phyloP scores from a whole-genome alignment of 805 yeast genomes.

The Saccharomycopsis amapae region DNA sequence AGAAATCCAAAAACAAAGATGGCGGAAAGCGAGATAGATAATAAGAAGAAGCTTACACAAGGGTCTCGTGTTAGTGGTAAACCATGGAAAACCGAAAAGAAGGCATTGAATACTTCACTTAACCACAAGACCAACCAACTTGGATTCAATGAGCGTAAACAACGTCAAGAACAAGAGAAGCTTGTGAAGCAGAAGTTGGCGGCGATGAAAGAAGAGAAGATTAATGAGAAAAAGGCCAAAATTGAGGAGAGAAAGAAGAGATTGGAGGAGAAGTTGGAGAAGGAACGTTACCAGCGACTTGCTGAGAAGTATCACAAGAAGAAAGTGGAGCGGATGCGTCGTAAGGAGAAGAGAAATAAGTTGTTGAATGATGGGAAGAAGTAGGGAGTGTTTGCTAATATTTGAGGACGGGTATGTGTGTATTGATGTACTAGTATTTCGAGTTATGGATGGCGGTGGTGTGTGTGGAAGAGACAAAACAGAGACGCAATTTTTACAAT shows the following conservation, averaged over 20 bases:
- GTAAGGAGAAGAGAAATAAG: conserved; percentile 92
- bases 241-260: conserved; percentile 59
- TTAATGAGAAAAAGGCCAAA: conserved; percentile 44
- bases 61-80: conserved; percentile 59
- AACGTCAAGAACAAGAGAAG: conserved; percentile 57
- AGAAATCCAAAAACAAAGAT: no score
- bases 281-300: conserved; percentile 76
- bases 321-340: conserved; percentile 82
- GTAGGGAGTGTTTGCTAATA: neutral
- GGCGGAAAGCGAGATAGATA: neutral
- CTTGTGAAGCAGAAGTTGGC: conserved; percentile 62
- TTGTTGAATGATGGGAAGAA: conserved; percentile 71
- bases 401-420: no score
- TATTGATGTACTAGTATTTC: no score
- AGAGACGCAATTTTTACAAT: no score
- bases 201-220: conserved; percentile 75
- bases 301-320: conserved; percentile 87
- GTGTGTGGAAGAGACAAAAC: no score
- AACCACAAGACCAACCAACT: conserved; percentile 44
- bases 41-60: conserved; percentile 24
- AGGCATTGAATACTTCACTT: conserved; percentile 49
- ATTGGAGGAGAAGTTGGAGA: conserved; percentile 76
- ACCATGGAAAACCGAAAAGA: conserved; percentile 63
- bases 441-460: no score
- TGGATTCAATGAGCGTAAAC: conserved; percentile 58